These are phyloP conservation scores for Apiospora aurea DNA, from an alignment of 2,329 filamentous ascomycete species.

Conservation along the genomic window DNA sequence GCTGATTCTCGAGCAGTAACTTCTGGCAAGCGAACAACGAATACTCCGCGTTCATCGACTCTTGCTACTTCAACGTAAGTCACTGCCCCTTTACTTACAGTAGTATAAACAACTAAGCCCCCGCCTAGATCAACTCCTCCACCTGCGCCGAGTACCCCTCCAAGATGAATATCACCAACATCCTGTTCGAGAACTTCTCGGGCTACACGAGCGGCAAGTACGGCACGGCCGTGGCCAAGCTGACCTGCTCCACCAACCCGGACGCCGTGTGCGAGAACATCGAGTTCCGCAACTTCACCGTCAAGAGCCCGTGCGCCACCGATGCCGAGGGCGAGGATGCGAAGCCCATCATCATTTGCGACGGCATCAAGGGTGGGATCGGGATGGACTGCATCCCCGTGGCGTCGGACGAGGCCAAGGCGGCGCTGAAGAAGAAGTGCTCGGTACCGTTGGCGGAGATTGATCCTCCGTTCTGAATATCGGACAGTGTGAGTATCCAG, in stretches of 20 bases:
- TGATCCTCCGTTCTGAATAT: neutral
- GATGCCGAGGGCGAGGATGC: conserved; percentile 37
- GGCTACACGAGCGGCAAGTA: conserved; percentile 64
- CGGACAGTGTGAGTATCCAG: no score
- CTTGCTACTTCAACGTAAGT: conserved; percentile 67
- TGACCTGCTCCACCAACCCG: conserved; percentile 61
- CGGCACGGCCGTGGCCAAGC: conserved; percentile 59
- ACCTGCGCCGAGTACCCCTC: conserved; percentile 62
- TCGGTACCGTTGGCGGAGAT: conserved; percentile 24
- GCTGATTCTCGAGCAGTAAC: conserved; percentile 48
- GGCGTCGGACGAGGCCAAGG: conserved; percentile 25
- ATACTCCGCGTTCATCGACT: conserved; percentile 63
- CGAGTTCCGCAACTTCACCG: conserved; percentile 59
- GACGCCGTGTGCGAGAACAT: conserved; percentile 64
- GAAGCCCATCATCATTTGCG: conserved; percentile 55
- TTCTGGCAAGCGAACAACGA: conserved; percentile 66
- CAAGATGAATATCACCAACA: conserved; percentile 64
- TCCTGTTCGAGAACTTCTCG: conserved; percentile 64
- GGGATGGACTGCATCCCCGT: conserved; percentile 27
- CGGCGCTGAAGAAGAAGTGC: conserved; percentile 25
- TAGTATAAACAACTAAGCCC: conserved; percentile 1
- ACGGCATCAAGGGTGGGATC: conserved; percentile 50
- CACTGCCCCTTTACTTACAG: neutral
- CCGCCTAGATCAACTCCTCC: conserved; percentile 47
- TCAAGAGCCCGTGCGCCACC: conserved; percentile 57